Conservation (phyloP, 2,329 filamentous ascomycete genomes). For the Arthrinium puccinioides region DNA sequence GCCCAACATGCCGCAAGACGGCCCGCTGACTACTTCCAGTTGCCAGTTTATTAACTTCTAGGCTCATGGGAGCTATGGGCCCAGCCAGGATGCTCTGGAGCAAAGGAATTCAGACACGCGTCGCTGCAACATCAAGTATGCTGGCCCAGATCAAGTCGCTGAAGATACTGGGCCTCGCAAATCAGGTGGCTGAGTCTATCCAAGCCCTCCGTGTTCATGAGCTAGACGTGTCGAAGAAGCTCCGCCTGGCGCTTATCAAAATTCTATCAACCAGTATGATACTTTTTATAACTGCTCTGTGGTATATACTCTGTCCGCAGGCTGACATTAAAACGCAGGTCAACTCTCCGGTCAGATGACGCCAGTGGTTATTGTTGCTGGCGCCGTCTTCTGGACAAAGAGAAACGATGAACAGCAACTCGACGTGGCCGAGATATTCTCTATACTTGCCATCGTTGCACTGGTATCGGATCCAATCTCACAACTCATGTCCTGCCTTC, state of each 20-base stretch:
- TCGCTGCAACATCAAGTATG: background rate
- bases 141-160: constrained; percentile 2
- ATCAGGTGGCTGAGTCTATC: background rate
- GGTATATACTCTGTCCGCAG: background rate
- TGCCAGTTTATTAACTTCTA: background rate
- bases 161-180: background rate
- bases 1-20: background rate
- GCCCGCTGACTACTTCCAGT: background rate
- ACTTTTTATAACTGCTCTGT: background rate
- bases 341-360: constrained; percentile 1
- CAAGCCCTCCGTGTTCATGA: constrained; percentile 2
- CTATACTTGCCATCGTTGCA: background rate
- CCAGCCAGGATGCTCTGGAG: constrained; percentile 3
- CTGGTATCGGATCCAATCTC: background rate
- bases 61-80: background rate
- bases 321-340: background rate
- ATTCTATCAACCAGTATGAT: background rate
- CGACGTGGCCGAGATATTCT: background rate
- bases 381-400: constrained; percentile 3
- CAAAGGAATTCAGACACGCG: constrained; percentile 1
- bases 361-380: background rate
- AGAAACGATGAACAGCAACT: background rate
- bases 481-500: background rate
- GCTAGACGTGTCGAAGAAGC: constrained; percentile 2
- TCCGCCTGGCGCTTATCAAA: background rate